Base-by-base conservation (phyloP, 2,329 filamentous ascomycete species). In the Graphiopsis chlorocephala region DNA sequence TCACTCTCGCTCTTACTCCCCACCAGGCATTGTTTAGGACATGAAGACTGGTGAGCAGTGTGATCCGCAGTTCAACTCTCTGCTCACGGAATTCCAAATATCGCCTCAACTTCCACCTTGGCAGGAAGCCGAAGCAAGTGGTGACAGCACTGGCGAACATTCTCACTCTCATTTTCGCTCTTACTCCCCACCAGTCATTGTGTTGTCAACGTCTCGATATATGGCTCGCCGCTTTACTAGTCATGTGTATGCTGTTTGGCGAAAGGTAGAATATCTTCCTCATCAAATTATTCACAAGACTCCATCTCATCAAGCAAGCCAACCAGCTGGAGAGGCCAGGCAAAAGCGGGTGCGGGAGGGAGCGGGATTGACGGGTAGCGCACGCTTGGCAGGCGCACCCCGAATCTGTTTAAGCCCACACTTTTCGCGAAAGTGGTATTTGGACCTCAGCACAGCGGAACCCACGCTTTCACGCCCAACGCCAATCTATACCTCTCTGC, bases 401-500 rank as follows among this genome's bases (percentile, higher is more conserved):
- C 26, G 50, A 53, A 53, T 53, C 50, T 53, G 50, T 29, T 53
- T 53, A 56, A 56, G 52, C 52, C 29, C 29, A 38, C 50, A 26
- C 29, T 56, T 56, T 35, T 35, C 53, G 53, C n/a, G 53, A 3
- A n/a, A 17, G 12, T 31, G 38, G n/a, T 35, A 55, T 52, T 62
- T 62, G 55, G 60, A 55, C 60, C 45, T 62, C 48, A 55, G 48
- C 60, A 62, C 20, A 42, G 60, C 60, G 60, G 60, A 62, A 29
- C 48, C 59, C 59, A 61, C 59, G 59, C 59, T 29, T 26, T 50
- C 45, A 61, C 62, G 62, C 56, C 55, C 53, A 56, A 31, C 53
- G 62, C 20, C 62, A 59, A 64, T 31, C 26, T 38, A 52, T 59
- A 64, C 61, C 52, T 38, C 61, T 55, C 38, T 63, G 61, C 61